phyloP scores from a whole-genome alignment of 1,284 basidiomycete genomes.

The Limonomyces culmigenus region DNA sequence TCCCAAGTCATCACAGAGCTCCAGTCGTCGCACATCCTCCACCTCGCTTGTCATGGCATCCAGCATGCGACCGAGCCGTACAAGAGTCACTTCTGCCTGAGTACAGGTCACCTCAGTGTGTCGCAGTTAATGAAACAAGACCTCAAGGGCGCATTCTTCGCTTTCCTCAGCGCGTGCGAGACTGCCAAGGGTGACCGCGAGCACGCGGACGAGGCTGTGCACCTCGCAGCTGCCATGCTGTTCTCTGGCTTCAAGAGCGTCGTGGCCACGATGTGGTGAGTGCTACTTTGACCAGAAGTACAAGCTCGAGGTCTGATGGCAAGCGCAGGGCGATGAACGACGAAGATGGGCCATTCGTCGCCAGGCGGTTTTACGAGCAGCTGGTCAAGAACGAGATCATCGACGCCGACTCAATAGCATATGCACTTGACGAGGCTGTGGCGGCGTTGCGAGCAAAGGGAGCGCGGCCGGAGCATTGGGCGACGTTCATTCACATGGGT shows the following conservation, averaged over 20 bases:
- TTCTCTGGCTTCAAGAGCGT: conserved; percentile 4
- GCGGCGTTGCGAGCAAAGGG: no score
- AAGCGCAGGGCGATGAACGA: no score
- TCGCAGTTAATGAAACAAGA: background rate
- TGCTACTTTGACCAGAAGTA: no score
- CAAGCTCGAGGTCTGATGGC: no score
- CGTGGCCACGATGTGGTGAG: conserved; percentile 1
- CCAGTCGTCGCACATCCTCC: background rate
- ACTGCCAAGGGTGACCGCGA: conserved; percentile 1
- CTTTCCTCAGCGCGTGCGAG: conserved; percentile 1
- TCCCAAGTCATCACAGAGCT: background rate
- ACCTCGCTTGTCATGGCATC: background rate
- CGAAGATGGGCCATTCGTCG: no score
- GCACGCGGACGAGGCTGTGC: conserved; percentile 3
- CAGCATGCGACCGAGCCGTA: background rate
- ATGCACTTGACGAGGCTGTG: no score
- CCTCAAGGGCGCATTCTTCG: background rate
- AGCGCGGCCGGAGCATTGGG: no score
- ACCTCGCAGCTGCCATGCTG: conserved; percentile 5
- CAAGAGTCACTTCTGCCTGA: background rate
- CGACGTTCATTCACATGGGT: no score
- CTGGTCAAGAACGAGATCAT: no score
- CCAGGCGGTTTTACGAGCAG: no score
- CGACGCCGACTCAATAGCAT: no score
- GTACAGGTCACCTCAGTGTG: background rate